Percentiles rank a stretch among this genome's conserved stretches.
These are phyloP conservation scores for Heterobasidion annosum DNA, from an alignment of 1,284 basidiomycete genomes.

Conservation along the genomic window DNA sequence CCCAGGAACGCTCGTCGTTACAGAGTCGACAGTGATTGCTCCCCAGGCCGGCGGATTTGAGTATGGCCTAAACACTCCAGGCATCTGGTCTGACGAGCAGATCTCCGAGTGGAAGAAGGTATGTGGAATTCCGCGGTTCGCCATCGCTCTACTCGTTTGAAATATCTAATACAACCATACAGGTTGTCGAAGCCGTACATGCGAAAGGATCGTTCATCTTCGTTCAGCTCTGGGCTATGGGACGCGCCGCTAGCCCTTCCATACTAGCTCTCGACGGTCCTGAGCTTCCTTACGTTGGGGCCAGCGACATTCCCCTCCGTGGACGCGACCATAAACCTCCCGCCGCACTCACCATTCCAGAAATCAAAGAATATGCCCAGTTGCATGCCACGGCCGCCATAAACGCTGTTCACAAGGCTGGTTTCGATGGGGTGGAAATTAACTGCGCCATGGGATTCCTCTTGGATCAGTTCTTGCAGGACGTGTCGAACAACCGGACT, in stretches of 20 bases:
- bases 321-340: constrained; percentile 16
- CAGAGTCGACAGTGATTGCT: constrained; percentile 36
- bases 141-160: background rate
- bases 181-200: constrained; percentile 30
- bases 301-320: constrained; percentile 34
- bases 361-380: constrained; percentile 18
- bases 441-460: constrained; percentile 32
- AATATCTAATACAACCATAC: background rate
- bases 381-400: constrained; percentile 15
- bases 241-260: constrained; percentile 22
- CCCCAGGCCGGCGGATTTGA: constrained; percentile 26
- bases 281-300: constrained; percentile 26
- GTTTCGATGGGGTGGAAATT: constrained; percentile 28
- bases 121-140: background rate
- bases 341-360: constrained; percentile 15
- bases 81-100: constrained; percentile 16
- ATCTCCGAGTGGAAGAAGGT: constrained; percentile 20
- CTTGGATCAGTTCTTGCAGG: constrained; percentile 30
- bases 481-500: constrained; percentile 38
- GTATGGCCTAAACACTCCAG: constrained; percentile 13
- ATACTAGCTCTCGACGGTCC: constrained; percentile 21
- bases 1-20: constrained; percentile 38
- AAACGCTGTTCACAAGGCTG: constrained; percentile 17
- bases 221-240: constrained; percentile 38
- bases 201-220: constrained; percentile 27